Evolutionary conservation across 2,329 filamentous ascomycete species (phyloP).

Genomic region (Onygena corvina): DNA sequence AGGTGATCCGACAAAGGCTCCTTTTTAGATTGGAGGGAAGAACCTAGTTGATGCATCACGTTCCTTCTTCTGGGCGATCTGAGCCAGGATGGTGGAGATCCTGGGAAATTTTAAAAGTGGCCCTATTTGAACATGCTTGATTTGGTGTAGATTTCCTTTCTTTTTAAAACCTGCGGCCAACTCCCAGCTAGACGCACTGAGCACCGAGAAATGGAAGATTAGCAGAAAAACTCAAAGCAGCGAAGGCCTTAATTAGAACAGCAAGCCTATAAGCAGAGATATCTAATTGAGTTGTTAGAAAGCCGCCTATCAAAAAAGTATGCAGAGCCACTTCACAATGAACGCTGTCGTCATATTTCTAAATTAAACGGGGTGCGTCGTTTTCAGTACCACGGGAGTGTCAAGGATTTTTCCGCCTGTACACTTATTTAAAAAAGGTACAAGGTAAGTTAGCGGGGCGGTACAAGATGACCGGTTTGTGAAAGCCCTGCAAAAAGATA

Average conservation of each 20-base stretch:
- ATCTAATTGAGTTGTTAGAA: too few species aligned
- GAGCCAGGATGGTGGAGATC: conserved; percentile 7
- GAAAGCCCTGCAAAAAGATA: background rate
- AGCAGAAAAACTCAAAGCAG: background rate
- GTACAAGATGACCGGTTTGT: background rate
- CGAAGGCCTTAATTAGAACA: background rate
- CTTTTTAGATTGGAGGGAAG: conserved; percentile 7
- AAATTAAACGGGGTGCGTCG: background rate
- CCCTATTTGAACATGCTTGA: conserved; percentile 7
- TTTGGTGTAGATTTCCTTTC: background rate
- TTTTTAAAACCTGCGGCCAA: conserved; percentile 1
- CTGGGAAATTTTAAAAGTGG: conserved; percentile 1
- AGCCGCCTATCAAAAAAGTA: too few species aligned
- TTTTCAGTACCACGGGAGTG: background rate
- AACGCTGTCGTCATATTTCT: background rate
- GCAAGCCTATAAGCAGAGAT: background rate
- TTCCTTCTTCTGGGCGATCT: conserved; percentile 2
- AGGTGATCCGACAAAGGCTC: background rate
- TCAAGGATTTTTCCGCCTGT: background rate
- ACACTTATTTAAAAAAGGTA: background rate
- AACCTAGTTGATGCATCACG: conserved; percentile 7
- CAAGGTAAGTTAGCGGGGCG: background rate
- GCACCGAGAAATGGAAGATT: background rate
- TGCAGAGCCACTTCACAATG: background rate
- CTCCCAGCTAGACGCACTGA: background rate